A percentile compares a stretch with the other conserved stretches of the same genome.
Conservation (phyloP, 2,329 filamentous ascomycete genomes). For the Phialophora expanda region DNA sequence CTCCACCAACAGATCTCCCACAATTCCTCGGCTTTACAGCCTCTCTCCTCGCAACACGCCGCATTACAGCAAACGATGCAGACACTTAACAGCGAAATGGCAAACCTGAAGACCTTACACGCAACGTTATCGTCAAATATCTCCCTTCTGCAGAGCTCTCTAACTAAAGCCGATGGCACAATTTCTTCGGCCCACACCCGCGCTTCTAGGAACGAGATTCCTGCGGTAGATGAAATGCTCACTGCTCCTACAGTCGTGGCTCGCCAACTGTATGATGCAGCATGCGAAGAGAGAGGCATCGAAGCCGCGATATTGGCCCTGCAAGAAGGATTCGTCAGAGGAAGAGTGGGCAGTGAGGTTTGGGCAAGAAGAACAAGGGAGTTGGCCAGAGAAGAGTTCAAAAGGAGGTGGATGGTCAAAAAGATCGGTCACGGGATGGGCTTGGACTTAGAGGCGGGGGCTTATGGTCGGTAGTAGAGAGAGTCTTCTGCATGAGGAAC, state of each 20-base stretch:
- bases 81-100: constrained; percentile 74
- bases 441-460: constrained; percentile 41
- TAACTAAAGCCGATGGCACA: constrained; percentile 77
- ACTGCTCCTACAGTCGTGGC: constrained; percentile 93
- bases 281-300: constrained; percentile 85
- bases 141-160: constrained; percentile 74
- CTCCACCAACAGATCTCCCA: constrained; percentile 72
- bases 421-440: constrained; percentile 56
- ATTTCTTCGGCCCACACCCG: constrained; percentile 74
- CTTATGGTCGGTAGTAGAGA: neutral
- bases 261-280: constrained; percentile 86
- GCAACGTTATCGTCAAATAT: constrained; percentile 77
- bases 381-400: constrained; percentile 55
- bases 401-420: constrained; percentile 53
- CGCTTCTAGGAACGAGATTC: constrained; percentile 57
- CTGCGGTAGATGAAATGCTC: constrained; percentile 85
- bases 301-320: constrained; percentile 80
- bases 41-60: constrained; percentile 76
- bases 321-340: constrained; percentile 53
- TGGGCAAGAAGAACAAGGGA: constrained; percentile 56
- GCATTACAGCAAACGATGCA: constrained; percentile 75
- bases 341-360: constrained; percentile 52
- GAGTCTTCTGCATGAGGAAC: neutral
- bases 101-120: constrained; percentile 72
- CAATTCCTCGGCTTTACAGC: constrained; percentile 74